Evolutionary conservation across 1,284 basidiomycete genomes (phyloP).

Genomic region (Melanopsichium pennsylvanicum): DNA sequence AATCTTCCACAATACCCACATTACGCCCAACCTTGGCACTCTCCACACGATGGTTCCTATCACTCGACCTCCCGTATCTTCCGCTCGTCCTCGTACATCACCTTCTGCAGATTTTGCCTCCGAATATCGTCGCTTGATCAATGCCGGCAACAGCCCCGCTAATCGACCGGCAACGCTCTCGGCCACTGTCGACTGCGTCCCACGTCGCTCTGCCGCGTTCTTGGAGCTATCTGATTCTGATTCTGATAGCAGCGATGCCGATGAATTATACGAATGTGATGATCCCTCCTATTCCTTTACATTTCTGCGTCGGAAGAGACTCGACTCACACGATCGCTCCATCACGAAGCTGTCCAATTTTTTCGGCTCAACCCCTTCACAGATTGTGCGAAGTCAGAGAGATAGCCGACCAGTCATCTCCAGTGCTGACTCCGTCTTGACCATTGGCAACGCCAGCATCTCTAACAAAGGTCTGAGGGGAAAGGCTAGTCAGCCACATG

Average conservation of each 20-base stretch:
- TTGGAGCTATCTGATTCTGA: constrained; percentile 39
- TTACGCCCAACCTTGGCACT: background rate
- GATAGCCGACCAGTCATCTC: constrained; percentile 4
- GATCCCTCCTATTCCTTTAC: constrained; percentile 2
- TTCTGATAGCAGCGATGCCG: constrained; percentile 25
- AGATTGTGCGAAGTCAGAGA: constrained; percentile 25
- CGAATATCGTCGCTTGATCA: background rate
- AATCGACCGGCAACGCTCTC: background rate
- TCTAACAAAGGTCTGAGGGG: background rate
- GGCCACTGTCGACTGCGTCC: constrained; percentile 6
- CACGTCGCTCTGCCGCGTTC: constrained; percentile 26
- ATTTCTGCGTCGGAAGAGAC: constrained; percentile 4
- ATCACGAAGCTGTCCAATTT: constrained; percentile 37
- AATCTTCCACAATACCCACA: constrained; percentile 12
- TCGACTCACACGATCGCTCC: constrained; percentile 23
- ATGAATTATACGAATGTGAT: constrained; percentile 11
- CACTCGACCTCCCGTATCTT: constrained; percentile 2
- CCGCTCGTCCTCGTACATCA: constrained; percentile 14
- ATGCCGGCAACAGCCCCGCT: background rate
- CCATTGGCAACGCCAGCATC: background rate
- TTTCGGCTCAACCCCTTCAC: constrained; percentile 42
- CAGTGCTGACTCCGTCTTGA: constrained; percentile 2
- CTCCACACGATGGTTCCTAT: background rate
- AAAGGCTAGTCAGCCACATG: constrained; percentile 12
- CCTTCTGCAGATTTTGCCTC: background rate